Base-by-base conservation (phyloP, 768 basidiomycete species). In the Baorangia bicolor region DNA sequence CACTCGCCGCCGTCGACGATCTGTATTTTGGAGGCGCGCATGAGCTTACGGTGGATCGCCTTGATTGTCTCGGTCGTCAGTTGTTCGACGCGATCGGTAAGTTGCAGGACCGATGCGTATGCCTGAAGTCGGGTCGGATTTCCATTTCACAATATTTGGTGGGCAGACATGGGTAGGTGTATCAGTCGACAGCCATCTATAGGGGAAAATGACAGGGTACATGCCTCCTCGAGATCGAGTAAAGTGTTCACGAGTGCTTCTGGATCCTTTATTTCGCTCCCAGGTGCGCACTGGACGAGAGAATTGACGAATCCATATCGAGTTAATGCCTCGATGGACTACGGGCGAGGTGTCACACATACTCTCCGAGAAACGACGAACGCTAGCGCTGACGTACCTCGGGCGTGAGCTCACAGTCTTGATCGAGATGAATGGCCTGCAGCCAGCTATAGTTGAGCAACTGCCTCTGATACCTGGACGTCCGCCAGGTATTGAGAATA, bases 371-470 rank as follows among this genome's bases (percentile, higher is more conserved):
- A 16, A 40, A 43, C 16, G 21, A 50, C 34, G 12, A 30, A 34
- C 14, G 44, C 20, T 0, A 18, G 23, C 10, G 39, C 13, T 2
- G 35, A 57, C 68, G 28, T 35, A 65, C 69, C 48, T 65, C 48
- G n/a, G 49, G 23, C 2, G 44, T 35, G 25, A 70, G 63, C 23
- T 64, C 44, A 21, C 66, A 70, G 20, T 55, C 62, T 30, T 71
- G 67, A 47, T 70, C 70, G 23, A 71, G 47, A 48, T 66, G 56
- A 10, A 70, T 38, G 21, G 68, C 66, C 41, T 71, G 68, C 21
- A 73, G 33, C 69, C 65, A 73, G 34, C 55, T 57, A 43, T 68
- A 66, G 34, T 73, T 73, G 38, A 71, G 56, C 7, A 73, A 50
- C 42, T 71, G 69, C 20, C 60, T 60, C 44, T 71, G 67, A 37